A percentile compares a stretch with the other conserved stretches of the same genome.
Evolutionary conservation across 805 yeast species (phyloP).

Genomic region (Priceomyces fermenticarens): DNA sequence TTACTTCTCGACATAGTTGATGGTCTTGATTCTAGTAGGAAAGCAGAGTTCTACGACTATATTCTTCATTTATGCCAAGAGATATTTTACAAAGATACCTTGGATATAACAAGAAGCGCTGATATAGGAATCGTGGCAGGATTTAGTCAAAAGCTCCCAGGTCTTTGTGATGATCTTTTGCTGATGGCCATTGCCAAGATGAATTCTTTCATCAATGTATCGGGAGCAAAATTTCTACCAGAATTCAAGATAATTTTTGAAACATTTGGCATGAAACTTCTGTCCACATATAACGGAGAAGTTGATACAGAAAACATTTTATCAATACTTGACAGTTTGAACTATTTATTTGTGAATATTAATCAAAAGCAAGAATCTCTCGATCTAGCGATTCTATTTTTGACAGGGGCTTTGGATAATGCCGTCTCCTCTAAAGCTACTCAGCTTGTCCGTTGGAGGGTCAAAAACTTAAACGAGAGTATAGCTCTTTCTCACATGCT

Average conservation of each 20-base stretch:
- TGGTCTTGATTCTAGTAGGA: slow-evolving; percentile 12
- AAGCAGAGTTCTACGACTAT: slow-evolving; percentile 5
- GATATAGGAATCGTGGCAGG: slow-evolving; percentile 9
- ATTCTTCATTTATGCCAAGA: slow-evolving; percentile 7
- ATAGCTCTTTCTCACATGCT: slow-evolving; percentile 18
- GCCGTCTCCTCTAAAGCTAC: slow-evolving; percentile 34
- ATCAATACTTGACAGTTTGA: slow-evolving; percentile 34
- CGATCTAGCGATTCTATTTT: slow-evolving; percentile 26
- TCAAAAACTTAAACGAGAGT: slow-evolving; percentile 22
- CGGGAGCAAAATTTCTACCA: slow-evolving; percentile 14
- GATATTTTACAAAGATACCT: too few species aligned
- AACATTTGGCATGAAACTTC: neutral
- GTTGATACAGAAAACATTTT: slow-evolving; percentile 11
- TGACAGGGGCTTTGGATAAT: slow-evolving; percentile 36
- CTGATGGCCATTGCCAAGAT: neutral
- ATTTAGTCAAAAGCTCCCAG: slow-evolving; percentile 14
- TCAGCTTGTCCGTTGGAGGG: slow-evolving; percentile 55
- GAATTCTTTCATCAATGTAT: slow-evolving; percentile 6
- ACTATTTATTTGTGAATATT: slow-evolving; percentile 26
- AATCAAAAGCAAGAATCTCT: slow-evolving; percentile 2
- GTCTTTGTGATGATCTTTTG: slow-evolving; percentile 4
- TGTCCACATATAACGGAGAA: slow-evolving; percentile 3
- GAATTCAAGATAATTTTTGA: slow-evolving; percentile 6
- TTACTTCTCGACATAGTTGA: slow-evolving; percentile 26
- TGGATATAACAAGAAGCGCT: too few species aligned